Conservation (phyloP, 148 eudicot species). For the Polygonum maritimum region DNA sequence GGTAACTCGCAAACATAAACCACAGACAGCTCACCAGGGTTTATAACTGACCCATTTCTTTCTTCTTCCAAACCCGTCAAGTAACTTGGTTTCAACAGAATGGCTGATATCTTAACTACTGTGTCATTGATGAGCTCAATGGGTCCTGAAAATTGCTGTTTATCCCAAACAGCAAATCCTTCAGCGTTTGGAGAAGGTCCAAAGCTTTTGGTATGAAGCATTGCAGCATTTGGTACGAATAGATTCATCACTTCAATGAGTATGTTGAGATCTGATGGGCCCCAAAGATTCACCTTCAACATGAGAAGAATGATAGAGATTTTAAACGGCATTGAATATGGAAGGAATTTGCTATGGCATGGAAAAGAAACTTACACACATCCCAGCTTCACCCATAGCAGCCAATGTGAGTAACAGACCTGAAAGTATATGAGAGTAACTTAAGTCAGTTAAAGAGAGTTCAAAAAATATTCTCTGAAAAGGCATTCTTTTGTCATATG, state of each 20-base stretch:
- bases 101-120: slow-evolving; percentile 84
- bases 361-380: slow-evolving; percentile 51
- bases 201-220: slow-evolving; percentile 83
- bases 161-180: slow-evolving; percentile 1
- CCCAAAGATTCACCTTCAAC: slow-evolving; percentile 80
- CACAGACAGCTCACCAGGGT: slow-evolving; percentile 76
- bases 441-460: not conserved
- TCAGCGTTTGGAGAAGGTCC: slow-evolving; percentile 29
- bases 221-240: slow-evolving; percentile 90
- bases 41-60: slow-evolving; percentile 9
- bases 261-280: slow-evolving; percentile 69
- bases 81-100: slow-evolving; percentile 50
- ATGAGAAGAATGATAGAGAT: not conserved
- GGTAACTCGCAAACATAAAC: slow-evolving; percentile 79
- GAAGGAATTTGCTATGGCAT: not conserved
- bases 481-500: not conserved
- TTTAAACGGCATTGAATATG: not conserved
- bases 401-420: slow-evolving; percentile 91
- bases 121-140: slow-evolving; percentile 64
- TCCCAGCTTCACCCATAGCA: slow-evolving; percentile 47
- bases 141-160: slow-evolving; percentile 29
- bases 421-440: slow-evolving; percentile 20
- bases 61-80: slow-evolving; percentile 7
- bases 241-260: slow-evolving; percentile 76
- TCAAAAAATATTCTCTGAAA: not conserved